Conservation (phyloP, 2,329 filamentous ascomycete genomes). For the Colletotrichum musicola region DNA sequence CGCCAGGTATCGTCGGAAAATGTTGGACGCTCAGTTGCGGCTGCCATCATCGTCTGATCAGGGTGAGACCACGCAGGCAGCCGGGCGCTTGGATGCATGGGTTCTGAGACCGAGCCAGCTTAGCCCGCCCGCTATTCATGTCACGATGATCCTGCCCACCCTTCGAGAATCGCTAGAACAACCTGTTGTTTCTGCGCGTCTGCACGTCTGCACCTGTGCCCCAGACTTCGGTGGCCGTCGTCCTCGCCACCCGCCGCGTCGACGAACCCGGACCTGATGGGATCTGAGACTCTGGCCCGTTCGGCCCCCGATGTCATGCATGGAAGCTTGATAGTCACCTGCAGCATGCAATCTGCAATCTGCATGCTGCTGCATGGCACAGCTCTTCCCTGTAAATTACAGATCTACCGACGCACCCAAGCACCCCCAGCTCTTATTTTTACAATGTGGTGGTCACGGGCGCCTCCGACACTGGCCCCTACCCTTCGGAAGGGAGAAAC, state of each 20-base stretch:
- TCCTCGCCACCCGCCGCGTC: neutral
- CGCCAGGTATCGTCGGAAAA: slow-evolving; percentile 8
- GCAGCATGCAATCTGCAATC: slow-evolving; percentile 1
- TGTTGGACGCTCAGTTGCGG: slow-evolving; percentile 14
- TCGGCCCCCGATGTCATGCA: slow-evolving; percentile 14
- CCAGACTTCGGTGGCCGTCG: neutral
- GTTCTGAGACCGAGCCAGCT: slow-evolving; percentile 24
- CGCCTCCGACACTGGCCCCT: slow-evolving; percentile 8
- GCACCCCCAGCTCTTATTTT: neutral
- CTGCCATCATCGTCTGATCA: slow-evolving; percentile 22
- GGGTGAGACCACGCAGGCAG: slow-evolving; percentile 17
- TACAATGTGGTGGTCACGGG: slow-evolving; percentile 18
- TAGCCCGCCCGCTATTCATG: slow-evolving; percentile 32
- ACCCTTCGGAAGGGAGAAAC: slow-evolving; percentile 10
- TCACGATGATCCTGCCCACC: slow-evolving; percentile 16
- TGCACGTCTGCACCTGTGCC: neutral
- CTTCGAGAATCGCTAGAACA: slow-evolving; percentile 37
- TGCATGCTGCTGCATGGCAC: slow-evolving; percentile 12
- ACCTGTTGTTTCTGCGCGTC: slow-evolving; percentile 12
- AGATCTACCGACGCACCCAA: neutral
- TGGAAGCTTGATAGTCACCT: slow-evolving; percentile 12
- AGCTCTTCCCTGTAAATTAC: slow-evolving; percentile 6
- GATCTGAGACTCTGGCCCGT: slow-evolving; percentile 9
- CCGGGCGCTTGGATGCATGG: slow-evolving; percentile 23
- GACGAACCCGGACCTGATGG: slow-evolving; percentile 13